Base-by-base conservation (phyloP, 495 filamentous ascomycete species). In the Aspergillus diversus region DNA sequence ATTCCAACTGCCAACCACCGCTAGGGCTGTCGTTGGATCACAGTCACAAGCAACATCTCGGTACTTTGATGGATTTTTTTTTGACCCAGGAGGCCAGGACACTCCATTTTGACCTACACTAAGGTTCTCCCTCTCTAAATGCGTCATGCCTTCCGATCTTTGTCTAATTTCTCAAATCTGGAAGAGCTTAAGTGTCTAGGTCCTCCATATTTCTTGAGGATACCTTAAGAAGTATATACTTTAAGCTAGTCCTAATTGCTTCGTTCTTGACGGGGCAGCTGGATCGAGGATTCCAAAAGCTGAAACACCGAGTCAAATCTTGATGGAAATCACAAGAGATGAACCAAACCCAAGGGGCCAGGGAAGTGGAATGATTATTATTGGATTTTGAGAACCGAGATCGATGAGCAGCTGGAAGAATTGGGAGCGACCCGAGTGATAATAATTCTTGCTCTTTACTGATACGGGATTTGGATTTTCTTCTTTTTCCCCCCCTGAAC, bases 271-370 rank as follows among this genome's bases (percentile, higher is more conserved):
- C 11, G n/a, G n/a, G 9, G n/a, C 11, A 27, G 11, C 11, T n/a
- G 16, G 61, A 17, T 46, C 21, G 43, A 27, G 31, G 43, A 53
- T 60, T 52, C 50, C 48, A 55, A 47, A 65, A 27, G 42, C 55
- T 66, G 58, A 66, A 66, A 62, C 63, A 55, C 63, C 58, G 63
- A 59, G 15, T 33, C 48, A 43, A 54, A 58, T 61, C 63, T 64
- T 60, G 63, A 60, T 52, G 7, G 39, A n/a, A 43, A 21, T 21
- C 35, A 55, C 11, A 27, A 15, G 55, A 59, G 39, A 17, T 33
- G 35, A 60, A 53, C 21, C 50, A 6, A 50, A 50, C 39, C 39
- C n/a, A 43, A 43, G 39, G 39, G 8, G n/a, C 12, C n/a, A 43
- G 39, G 21, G 21, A 27, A 27, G 21, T 27, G 21, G 21, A 27